A percentile compares a stretch with the other conserved stretches of the same genome.
These are phyloP conservation scores for Capsicum rhomboideum DNA, from an alignment of 257 asterid species.

Conservation along the genomic window DNA sequence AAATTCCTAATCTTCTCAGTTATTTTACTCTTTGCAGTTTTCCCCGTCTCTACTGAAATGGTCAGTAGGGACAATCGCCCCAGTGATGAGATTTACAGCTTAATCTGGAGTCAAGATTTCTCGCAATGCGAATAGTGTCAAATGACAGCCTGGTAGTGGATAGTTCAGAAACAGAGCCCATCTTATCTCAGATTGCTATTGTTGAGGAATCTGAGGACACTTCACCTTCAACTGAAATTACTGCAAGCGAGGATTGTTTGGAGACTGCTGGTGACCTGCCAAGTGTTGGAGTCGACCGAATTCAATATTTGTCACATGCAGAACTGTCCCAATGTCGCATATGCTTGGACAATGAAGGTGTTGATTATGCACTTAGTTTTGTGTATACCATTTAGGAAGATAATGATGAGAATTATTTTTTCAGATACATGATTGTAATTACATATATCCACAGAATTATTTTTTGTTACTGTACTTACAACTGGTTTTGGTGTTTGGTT, in stretches of 20 bases:
- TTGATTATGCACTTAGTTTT: background rate
- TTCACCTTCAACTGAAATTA: constrained; percentile 68
- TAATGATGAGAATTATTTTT: background rate
- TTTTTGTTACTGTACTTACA: background rate
- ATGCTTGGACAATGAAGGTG: constrained; percentile 94
- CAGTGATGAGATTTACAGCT: constrained; percentile 25
- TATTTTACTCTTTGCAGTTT: constrained; percentile 13
- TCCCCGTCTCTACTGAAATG: constrained; percentile 29
- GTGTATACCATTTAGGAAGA: background rate
- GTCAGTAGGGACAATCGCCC: constrained; percentile 16
- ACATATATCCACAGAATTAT: background rate
- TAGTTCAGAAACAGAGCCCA: constrained; percentile 88
- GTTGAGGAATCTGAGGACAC: constrained; percentile 48
- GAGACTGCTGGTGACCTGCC: constrained; percentile 29
- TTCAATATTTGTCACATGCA: constrained; percentile 39
- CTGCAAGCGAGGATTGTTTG: constrained; percentile 38
- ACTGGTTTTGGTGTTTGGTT: constrained; percentile 5
- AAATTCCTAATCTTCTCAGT: background rate
- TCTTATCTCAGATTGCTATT: constrained; percentile 43
- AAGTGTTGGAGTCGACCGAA: constrained; percentile 39
- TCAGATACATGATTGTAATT: background rate
- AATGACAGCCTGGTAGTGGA: constrained; percentile 59
- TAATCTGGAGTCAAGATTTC: constrained; percentile 29
- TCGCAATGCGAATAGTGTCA: constrained; percentile 62
- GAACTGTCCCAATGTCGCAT: constrained; percentile 96